These are phyloP conservation scores for Acacia confusa DNA, from an alignment of 306 rosid genomes.

Conservation along the genomic window DNA sequence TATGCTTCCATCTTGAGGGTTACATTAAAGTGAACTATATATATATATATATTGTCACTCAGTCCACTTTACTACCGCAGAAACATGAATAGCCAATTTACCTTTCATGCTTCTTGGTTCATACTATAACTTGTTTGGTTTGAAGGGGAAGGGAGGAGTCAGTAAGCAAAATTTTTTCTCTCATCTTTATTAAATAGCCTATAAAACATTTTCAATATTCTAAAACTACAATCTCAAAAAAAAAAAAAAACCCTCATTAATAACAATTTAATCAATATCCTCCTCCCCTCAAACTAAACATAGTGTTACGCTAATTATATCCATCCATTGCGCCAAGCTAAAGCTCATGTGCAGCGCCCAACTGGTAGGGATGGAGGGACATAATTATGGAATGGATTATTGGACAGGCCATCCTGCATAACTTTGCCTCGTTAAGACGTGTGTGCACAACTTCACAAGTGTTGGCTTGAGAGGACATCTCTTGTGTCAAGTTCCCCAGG, in stretches of 20 bases:
- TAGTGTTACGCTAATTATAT: constrained; percentile 65
- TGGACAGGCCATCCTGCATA: constrained; percentile 43
- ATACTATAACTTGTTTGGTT: no score
- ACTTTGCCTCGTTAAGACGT: constrained; percentile 49
- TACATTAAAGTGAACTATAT: not conserved
- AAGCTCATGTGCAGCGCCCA: not conserved
- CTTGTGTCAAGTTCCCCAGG: constrained; percentile 52
- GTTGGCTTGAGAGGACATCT: constrained; percentile 50
- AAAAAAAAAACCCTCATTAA: no score
- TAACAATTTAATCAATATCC: no score
- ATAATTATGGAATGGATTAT: constrained; percentile 42
- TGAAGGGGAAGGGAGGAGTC: no score
- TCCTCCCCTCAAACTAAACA: no score
- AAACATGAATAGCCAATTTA: not conserved
- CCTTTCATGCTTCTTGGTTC: not conserved
- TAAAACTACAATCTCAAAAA: no score
- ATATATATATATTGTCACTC: not conserved
- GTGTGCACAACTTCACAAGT: constrained; percentile 41
- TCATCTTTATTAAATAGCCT: no score
- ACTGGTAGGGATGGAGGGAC: constrained; percentile 46
- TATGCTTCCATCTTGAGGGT: not conserved
- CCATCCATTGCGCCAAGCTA: constrained; percentile 30
- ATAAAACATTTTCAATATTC: no score
- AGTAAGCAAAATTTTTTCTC: no score
- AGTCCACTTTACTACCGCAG: not conserved